A percentile compares a stretch with the other conserved stretches of the same genome.
phyloP scores from a whole-genome alignment of 2,329 filamentous ascomycete species.

The Claviceps pazoutovae region DNA sequence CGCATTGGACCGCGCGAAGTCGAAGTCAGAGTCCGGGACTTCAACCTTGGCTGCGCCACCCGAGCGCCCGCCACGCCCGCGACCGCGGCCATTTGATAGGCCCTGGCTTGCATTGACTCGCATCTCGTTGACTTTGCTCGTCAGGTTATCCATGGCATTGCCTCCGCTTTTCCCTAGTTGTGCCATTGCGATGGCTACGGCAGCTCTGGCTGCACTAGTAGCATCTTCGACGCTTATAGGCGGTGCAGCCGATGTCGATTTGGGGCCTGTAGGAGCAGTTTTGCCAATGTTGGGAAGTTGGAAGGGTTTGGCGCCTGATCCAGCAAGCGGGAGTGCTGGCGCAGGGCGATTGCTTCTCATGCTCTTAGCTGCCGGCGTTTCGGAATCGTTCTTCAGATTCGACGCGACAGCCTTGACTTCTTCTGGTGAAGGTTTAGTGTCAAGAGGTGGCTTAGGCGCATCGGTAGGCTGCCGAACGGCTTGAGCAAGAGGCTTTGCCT shows the following conservation, averaged over 20 bases:
- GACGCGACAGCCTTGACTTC: conserved; percentile 31
- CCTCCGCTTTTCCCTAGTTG: conserved; percentile 39
- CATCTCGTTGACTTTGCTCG: conserved; percentile 67
- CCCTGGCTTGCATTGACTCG: conserved; percentile 44
- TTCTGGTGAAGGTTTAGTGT: conserved; percentile 49
- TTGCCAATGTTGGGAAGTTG: conserved; percentile 17
- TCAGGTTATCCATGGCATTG: conserved; percentile 53
- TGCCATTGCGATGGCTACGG: conserved; percentile 69
- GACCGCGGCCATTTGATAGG: conserved; percentile 34
- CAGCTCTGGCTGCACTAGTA: conserved; percentile 60
- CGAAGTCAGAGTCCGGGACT: conserved; percentile 80
- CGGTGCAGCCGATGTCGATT: conserved; percentile 22
- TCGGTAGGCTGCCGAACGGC: conserved; percentile 30
- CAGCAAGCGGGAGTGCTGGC: conserved; percentile 51
- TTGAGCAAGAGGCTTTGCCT: conserved; percentile 39
- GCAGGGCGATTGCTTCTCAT: conserved; percentile 36
- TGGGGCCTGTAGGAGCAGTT: conserved; percentile 19
- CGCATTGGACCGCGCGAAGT: conserved; percentile 53
- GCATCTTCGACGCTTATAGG: conserved; percentile 43
- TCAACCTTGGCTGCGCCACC: conserved; percentile 53
- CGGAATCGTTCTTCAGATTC: conserved; percentile 22
- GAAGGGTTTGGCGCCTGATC: conserved; percentile 26
- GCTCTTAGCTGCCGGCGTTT: conserved; percentile 22
- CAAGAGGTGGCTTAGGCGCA: conserved; percentile 49
- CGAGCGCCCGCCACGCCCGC: conserved; percentile 33